These are phyloP conservation scores for Diplodia mutila DNA, from an alignment of 2,329 filamentous ascomycete genomes.

Conservation along the genomic window DNA sequence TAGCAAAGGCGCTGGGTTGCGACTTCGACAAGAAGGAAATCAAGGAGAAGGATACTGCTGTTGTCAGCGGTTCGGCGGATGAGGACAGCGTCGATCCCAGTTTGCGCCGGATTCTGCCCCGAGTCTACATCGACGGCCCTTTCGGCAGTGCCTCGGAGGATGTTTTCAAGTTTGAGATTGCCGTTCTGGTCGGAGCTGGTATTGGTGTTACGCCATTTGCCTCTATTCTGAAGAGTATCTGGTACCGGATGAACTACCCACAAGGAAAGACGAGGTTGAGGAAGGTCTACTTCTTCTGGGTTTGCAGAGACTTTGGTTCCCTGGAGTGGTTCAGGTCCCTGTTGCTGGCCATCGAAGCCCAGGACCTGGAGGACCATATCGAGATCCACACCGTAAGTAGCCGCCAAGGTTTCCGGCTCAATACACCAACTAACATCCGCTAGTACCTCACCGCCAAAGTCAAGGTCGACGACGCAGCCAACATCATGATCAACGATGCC, in stretches of 20 bases:
- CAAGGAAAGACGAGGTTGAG: slow-evolving; percentile 76
- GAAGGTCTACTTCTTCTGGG: slow-evolving; percentile 94
- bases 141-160: slow-evolving; percentile 87
- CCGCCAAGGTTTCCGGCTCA: slow-evolving; percentile 19
- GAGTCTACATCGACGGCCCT: slow-evolving; percentile 81
- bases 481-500: slow-evolving; percentile 91
- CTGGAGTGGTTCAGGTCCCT: slow-evolving; percentile 90
- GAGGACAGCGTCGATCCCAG: slow-evolving; percentile 67
- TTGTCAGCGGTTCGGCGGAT: slow-evolving; percentile 68
- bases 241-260: slow-evolving; percentile 90
- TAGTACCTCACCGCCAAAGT: slow-evolving; percentile 83
- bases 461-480: slow-evolving; percentile 81
- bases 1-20: slow-evolving; percentile 74
- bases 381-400: slow-evolving; percentile 74
- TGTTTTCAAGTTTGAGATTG: slow-evolving; percentile 71
- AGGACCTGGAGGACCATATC: slow-evolving; percentile 81
- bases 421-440: not conserved
- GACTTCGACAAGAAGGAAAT: slow-evolving; percentile 61
- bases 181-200: slow-evolving; percentile 55
- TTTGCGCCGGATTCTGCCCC: slow-evolving; percentile 73
- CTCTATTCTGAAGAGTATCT: slow-evolving; percentile 75
- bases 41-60: slow-evolving; percentile 58
- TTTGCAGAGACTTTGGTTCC: slow-evolving; percentile 83
- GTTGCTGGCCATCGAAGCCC: slow-evolving; percentile 81
- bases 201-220: slow-evolving; percentile 59